phyloP scores from a whole-genome alignment of 306 rosid species.

The Acmispon strigosus region DNA sequence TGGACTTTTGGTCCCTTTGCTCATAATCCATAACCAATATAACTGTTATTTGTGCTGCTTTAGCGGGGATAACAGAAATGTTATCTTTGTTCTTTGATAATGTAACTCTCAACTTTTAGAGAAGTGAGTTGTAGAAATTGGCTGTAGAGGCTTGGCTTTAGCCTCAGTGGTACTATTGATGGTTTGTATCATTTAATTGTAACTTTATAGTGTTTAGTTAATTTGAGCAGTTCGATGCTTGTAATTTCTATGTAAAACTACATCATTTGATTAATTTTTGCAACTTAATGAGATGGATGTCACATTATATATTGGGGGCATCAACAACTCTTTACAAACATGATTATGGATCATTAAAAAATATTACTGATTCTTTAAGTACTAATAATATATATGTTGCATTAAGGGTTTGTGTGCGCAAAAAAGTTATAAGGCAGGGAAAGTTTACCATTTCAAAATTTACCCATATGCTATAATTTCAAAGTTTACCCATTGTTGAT shows the following conservation, averaged over 20 bases:
- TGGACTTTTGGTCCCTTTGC: neutral
- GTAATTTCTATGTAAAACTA: slow-evolving; percentile 1
- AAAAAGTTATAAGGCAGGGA: too few species aligned
- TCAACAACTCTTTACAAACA: neutral
- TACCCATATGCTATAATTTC: too few species aligned
- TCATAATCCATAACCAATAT: neutral
- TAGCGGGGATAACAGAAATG: neutral
- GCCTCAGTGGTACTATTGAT: slow-evolving; percentile 14
- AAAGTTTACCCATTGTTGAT: too few species aligned
- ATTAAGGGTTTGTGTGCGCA: too few species aligned
- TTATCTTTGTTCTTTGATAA: neutral
- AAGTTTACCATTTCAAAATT: too few species aligned
- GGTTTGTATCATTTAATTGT: slow-evolving; percentile 8
- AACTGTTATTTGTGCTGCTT: slow-evolving; percentile 17
- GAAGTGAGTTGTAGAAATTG: slow-evolving; percentile 26
- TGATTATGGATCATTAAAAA: neutral
- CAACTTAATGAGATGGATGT: neutral
- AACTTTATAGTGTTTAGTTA: neutral
- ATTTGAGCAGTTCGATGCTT: slow-evolving; percentile 1
- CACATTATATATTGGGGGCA: neutral
- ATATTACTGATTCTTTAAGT: too few species aligned
- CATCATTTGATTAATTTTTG: neutral
- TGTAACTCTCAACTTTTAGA: neutral
- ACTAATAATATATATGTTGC: too few species aligned
- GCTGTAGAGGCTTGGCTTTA: slow-evolving; percentile 34